Percentiles rank a stretch among this genome's conserved stretches.
Evolutionary conservation across 202 grass and related monocot species (phyloP).

Genomic region (Sporobolus alterniflorus): DNA sequence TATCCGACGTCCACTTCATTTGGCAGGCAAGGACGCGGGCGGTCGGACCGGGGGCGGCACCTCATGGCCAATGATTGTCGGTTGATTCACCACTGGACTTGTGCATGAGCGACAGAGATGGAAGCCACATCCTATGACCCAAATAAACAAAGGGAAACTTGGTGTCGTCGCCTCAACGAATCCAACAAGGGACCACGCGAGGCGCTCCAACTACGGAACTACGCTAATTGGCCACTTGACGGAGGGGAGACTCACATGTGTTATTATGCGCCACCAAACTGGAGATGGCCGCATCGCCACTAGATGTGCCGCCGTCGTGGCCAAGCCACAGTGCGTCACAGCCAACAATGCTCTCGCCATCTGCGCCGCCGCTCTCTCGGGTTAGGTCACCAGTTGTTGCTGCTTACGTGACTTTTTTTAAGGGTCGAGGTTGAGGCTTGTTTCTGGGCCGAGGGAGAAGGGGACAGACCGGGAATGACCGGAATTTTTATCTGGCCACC

Average conservation of each 20-base stretch:
- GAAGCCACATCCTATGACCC: neutral
- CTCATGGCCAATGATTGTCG: neutral
- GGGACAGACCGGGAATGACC: too few relatives aligned
- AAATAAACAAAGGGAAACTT: slow-evolving; percentile 5
- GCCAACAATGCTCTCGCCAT: too few relatives aligned
- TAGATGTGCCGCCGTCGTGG: slow-evolving; percentile 12
- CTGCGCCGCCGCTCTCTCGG: too few relatives aligned
- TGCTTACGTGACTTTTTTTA: too few relatives aligned
- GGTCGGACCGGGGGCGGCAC: neutral
- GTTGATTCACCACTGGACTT: neutral
- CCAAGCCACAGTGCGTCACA: too few relatives aligned
- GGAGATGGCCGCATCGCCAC: too few relatives aligned
- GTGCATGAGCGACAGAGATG: neutral
- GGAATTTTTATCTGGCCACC: too few relatives aligned
- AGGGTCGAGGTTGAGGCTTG: too few relatives aligned
- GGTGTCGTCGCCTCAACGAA: neutral
- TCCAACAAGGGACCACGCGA: neutral
- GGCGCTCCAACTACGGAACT: neutral
- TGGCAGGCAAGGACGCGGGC: neutral
- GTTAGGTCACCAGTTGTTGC: too few relatives aligned
- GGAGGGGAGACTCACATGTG: slow-evolving; percentile 15
- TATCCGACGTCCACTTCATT: neutral
- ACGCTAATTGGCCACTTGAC: neutral
- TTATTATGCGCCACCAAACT: too few relatives aligned
- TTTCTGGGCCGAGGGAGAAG: too few relatives aligned